Percentiles rank a stretch among this genome's conserved stretches.
phyloP scores from a whole-genome alignment of 257 asterid genomes.

The Linderniella brevidens region DNA sequence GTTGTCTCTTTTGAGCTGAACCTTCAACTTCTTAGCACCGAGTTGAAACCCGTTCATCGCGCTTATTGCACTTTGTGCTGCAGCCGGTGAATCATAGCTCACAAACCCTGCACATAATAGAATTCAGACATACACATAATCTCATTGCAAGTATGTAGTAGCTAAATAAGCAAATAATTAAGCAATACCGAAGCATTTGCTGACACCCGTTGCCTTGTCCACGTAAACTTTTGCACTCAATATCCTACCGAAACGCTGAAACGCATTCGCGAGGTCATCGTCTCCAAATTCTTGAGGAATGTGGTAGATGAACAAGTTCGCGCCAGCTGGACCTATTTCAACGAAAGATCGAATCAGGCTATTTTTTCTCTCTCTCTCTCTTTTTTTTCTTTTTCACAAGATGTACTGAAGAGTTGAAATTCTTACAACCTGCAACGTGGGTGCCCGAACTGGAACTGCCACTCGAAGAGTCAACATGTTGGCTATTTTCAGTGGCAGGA shows the following conservation, averaged over 20 bases:
- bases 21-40: slow-evolving; percentile 91
- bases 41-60: slow-evolving; percentile 78
- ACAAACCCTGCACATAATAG: slow-evolving; percentile 56
- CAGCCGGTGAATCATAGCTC: slow-evolving; percentile 70
- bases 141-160: slow-evolving; percentile 3
- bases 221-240: slow-evolving; percentile 86
- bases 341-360: slow-evolving; percentile 10
- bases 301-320: slow-evolving; percentile 87
- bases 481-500: slow-evolving; percentile 40
- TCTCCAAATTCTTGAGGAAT: slow-evolving; percentile 94
- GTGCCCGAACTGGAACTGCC: slow-evolving; percentile 54
- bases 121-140: slow-evolving; percentile 4
- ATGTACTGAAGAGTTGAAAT: neutral
- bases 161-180: slow-evolving; percentile 5
- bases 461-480: slow-evolving; percentile 83
- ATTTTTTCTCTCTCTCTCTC: neutral
- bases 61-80: slow-evolving; percentile 74
- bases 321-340: slow-evolving; percentile 84
- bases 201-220: slow-evolving; percentile 77
- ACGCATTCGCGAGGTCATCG: slow-evolving; percentile 67
- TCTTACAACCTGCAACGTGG: slow-evolving; percentile 55
- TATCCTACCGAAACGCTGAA: slow-evolving; percentile 73
- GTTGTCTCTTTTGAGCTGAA: slow-evolving; percentile 74
- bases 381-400: neutral
- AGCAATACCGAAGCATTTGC: slow-evolving; percentile 83